phyloP scores from a whole-genome alignment of 2,329 filamentous ascomycete genomes.

The Blumeria hordei region DNA sequence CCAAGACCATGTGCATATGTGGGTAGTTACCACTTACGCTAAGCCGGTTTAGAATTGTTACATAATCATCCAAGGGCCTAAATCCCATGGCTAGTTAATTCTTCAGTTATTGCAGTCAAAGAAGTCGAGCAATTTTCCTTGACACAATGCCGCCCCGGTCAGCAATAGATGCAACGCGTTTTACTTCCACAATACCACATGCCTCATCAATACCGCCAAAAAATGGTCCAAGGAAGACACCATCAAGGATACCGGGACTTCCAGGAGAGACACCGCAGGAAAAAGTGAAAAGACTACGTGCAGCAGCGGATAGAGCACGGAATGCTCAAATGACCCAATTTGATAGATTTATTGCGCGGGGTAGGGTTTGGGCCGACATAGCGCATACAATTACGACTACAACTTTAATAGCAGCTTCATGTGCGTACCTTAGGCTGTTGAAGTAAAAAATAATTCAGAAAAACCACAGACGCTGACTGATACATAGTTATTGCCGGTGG shows the following conservation, averaged over 20 bases:
- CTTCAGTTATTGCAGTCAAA: no score
- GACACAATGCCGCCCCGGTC: constrained; percentile 26
- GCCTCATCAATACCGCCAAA: constrained; percentile 24
- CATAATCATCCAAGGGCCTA: no score
- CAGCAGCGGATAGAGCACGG: constrained; percentile 14
- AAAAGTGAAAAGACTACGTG: constrained; percentile 15
- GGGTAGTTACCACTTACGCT: no score
- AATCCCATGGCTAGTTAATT: no score
- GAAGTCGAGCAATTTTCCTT: no score
- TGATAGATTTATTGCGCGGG: constrained; percentile 13
- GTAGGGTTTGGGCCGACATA: constrained; percentile 16
- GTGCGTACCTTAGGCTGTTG: constrained; percentile 7
- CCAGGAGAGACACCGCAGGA: constrained; percentile 16
- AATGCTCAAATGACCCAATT: constrained; percentile 13
- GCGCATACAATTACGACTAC: constrained; percentile 15
- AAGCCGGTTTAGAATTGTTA: no score
- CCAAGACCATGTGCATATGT: no score
- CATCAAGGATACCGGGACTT: constrained; percentile 14
- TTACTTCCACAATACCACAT: constrained; percentile 45
- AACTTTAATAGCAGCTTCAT: constrained; percentile 15
- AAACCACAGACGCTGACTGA: neutral
- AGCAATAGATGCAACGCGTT: constrained; percentile 59
- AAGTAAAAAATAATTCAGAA: neutral
- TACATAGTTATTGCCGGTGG: constrained; percentile 29
- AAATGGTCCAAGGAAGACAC: constrained; percentile 21